These are phyloP conservation scores for Phytophthora pistaciae DNA, from an alignment of 352 stramenopile genomes.

Conservation along the genomic window DNA sequence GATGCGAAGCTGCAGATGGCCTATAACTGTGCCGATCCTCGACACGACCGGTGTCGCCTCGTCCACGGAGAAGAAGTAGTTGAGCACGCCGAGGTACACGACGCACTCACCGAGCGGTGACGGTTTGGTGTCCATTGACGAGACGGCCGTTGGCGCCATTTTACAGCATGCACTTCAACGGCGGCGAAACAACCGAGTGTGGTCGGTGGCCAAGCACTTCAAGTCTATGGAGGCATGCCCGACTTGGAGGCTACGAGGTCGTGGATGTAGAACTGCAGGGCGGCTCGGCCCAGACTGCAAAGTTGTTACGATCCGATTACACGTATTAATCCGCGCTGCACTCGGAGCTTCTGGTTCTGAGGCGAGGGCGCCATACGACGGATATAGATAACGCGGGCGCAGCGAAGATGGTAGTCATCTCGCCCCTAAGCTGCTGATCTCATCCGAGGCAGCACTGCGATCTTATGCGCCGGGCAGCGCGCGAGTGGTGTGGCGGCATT, in stretches of 20 bases:
- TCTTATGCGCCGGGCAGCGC: constrained; percentile 10
- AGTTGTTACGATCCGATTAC: background rate
- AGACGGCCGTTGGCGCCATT: constrained; percentile 14
- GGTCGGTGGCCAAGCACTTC: background rate
- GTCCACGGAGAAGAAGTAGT: constrained; percentile 68
- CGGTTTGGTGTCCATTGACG: constrained; percentile 22
- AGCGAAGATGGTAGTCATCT: constrained; percentile 8
- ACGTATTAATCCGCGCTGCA: background rate
- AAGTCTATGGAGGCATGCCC: background rate
- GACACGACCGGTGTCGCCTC: constrained; percentile 62
- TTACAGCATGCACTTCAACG: background rate
- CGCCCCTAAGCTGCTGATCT: background rate
- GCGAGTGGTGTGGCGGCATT: constrained; percentile 4
- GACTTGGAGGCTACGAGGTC: background rate
- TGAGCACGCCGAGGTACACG: constrained; percentile 65
- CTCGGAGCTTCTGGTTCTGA: constrained; percentile 32
- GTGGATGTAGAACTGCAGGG: background rate
- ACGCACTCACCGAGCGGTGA: constrained; percentile 56
- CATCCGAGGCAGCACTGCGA: background rate
- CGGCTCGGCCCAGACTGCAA: background rate
- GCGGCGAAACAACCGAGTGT: background rate
- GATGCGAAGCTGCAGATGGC: constrained; percentile 53
- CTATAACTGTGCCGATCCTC: constrained; percentile 52
- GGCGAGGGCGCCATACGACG: background rate
- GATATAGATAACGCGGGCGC: constrained; percentile 23